These are phyloP conservation scores for Rhodamnia argentea DNA, from an alignment of 345 rosid species.

Conservation along the genomic window DNA sequence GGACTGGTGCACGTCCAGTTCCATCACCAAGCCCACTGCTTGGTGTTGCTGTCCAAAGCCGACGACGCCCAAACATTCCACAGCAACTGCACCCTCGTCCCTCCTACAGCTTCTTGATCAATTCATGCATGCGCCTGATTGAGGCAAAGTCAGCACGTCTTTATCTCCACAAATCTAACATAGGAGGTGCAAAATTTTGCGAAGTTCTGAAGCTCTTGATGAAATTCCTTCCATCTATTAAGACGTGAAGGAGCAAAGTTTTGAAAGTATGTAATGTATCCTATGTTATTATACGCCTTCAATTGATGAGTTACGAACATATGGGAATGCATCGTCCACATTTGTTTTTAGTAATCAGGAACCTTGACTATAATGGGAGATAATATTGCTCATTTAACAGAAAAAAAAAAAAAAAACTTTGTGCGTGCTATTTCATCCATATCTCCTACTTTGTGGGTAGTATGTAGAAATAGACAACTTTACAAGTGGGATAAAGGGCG, in stretches of 20 bases:
- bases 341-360: background rate
- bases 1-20: slow-evolving; percentile 42
- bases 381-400: background rate
- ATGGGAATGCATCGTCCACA: background rate
- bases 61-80: background rate
- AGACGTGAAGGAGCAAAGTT: background rate
- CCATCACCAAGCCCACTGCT: slow-evolving; percentile 44
- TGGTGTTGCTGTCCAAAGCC: slow-evolving; percentile 17
- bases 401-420: background rate
- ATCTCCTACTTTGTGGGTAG: background rate
- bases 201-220: background rate
- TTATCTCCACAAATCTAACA: background rate
- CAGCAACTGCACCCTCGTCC: background rate
- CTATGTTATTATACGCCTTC: background rate
- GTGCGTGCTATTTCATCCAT: background rate
- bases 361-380: background rate
- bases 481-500: background rate
- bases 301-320: background rate
- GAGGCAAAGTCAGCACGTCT: background rate
- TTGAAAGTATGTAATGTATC: background rate
- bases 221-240: background rate
- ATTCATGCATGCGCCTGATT: background rate
- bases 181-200: background rate
- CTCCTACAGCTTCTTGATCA: background rate
- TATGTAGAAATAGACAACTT: background rate